Evolutionary conservation across 2,329 filamentous ascomycete species (phyloP).

Genomic region (Claviceps capensis): DNA sequence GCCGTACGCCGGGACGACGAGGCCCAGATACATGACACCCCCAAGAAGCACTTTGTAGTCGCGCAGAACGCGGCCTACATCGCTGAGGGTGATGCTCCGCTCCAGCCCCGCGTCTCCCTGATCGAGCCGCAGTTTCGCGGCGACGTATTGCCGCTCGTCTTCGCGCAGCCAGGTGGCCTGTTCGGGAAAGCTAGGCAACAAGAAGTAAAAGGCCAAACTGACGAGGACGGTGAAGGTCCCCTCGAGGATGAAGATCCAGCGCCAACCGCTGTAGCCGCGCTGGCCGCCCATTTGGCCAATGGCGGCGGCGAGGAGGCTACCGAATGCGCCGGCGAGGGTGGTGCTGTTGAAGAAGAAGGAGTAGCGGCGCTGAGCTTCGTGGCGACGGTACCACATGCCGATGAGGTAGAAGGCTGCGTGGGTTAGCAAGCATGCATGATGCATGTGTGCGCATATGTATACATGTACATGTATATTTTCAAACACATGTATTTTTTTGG

Average conservation of each 20-base stretch:
- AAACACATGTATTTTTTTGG: neutral
- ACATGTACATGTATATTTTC: neutral
- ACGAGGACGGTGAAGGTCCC: conserved; percentile 39
- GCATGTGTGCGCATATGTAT: neutral
- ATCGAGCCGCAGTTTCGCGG: conserved; percentile 52
- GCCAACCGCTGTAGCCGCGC: conserved; percentile 43
- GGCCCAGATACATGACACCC: conserved; percentile 69
- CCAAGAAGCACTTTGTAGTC: conserved; percentile 63
- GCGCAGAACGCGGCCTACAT: conserved; percentile 51
- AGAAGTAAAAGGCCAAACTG: conserved; percentile 49
- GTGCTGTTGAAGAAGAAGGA: conserved; percentile 86
- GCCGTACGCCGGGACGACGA: conserved; percentile 64
- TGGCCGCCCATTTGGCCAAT: conserved; percentile 67
- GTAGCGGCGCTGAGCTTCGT: conserved; percentile 82
- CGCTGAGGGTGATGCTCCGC: conserved; percentile 41
- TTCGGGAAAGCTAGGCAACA: conserved; percentile 48
- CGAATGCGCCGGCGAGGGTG: conserved; percentile 70
- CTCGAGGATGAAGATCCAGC: conserved; percentile 51
- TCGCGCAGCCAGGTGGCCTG: conserved; percentile 61
- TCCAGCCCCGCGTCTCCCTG: conserved; percentile 56
- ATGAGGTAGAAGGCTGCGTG: conserved; percentile 48
- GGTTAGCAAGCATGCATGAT: neutral
- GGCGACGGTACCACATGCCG: conserved; percentile 80
- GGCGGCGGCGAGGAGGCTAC: conserved; percentile 69
- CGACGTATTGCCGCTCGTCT: conserved; percentile 55